Conservation (phyloP, 2,329 filamentous ascomycete genomes). For the Exophiala oligosperma region DNA sequence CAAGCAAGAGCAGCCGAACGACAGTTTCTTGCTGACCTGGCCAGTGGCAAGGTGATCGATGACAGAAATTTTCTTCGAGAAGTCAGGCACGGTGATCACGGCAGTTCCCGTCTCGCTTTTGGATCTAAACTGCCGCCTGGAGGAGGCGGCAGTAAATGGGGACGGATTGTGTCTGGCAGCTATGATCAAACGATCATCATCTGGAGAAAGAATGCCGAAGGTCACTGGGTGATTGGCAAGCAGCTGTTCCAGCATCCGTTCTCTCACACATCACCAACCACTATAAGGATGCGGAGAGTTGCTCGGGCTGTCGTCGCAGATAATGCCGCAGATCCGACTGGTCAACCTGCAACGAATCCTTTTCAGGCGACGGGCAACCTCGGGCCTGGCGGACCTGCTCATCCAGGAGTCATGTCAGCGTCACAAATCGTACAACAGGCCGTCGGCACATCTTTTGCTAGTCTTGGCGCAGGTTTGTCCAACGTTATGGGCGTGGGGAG, state of each 20-base stretch:
- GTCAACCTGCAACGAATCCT: slow-evolving; percentile 35
- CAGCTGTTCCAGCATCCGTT: slow-evolving; percentile 65
- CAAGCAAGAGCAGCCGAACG: slow-evolving; percentile 73
- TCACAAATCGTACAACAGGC: slow-evolving; percentile 28
- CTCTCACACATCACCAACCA: slow-evolving; percentile 44
- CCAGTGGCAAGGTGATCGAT: slow-evolving; percentile 44
- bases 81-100: slow-evolving; percentile 64
- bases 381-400: slow-evolving; percentile 7
- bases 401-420: slow-evolving; percentile 19
- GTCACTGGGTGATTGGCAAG: slow-evolving; percentile 78
- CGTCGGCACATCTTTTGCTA: slow-evolving; percentile 21
- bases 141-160: slow-evolving; percentile 84
- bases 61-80: slow-evolving; percentile 23
- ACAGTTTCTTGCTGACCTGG: slow-evolving; percentile 65
- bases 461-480: slow-evolving; percentile 23
- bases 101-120: slow-evolving; percentile 53
- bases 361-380: neutral
- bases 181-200: slow-evolving; percentile 96
- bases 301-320: slow-evolving; percentile 3
- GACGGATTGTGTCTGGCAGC: slow-evolving; percentile 93
- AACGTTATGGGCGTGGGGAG: slow-evolving; percentile 24
- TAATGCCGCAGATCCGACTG: slow-evolving; percentile 32
- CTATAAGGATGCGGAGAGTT: slow-evolving; percentile 16
- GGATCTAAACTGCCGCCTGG: slow-evolving; percentile 88
- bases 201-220: slow-evolving; percentile 83